Evolutionary conservation across 768 basidiomycete genomes (phyloP), one percentile per base, ranked within the genome.

Genomic region (Coprinopsis sp.): DNA sequence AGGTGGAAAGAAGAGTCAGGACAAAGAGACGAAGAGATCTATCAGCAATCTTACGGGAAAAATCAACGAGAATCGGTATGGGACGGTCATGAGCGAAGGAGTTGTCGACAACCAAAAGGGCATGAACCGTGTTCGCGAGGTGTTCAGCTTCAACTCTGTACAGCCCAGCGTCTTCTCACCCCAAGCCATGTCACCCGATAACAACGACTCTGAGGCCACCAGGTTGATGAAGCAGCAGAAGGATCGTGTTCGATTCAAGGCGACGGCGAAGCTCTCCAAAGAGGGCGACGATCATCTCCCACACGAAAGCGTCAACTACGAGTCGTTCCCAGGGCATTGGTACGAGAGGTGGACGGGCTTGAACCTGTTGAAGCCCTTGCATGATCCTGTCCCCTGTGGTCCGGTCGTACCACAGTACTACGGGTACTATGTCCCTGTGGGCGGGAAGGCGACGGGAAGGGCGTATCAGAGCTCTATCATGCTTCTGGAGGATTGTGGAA

Each of bases 391-490:
- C 0, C 76, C 78, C 2, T 63, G 76, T 3, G 63, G 67, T 6
- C 70, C 82, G 0, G 37, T 82, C 37, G 75, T 78, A 3, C 82
- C 83, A 0, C 79, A 82, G 57, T 84, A 74, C 59, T 84, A 79
- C 52, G 82, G 84, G 1, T 79, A 77, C 59, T 84, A 83, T 52
- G 56, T 53, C n/a, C n/a, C n/a, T n/a, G n/a, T n/a, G n/a, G n/a
- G n/a, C n/a, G n/a, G n/a, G n/a, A n/a, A n/a, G n/a, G n/a, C n/a
- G n/a, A n/a, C n/a, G n/a, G n/a, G n/a, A n/a, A n/a, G n/a, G n/a
- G n/a, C n/a, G n/a, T n/a, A n/a, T n/a, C n/a, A n/a, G n/a, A n/a
- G n/a, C n/a, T n/a, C n/a, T n/a, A n/a, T n/a, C n/a, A n/a, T n/a
- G n/a, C n/a, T n/a, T n/a, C n/a, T n/a, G n/a, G n/a, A n/a, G n/a